Evolutionary conservation across 176 grass and related monocot species (phyloP), one percentile per base, ranked within the genome.

Genomic region (Elaeis guineensis): DNA sequence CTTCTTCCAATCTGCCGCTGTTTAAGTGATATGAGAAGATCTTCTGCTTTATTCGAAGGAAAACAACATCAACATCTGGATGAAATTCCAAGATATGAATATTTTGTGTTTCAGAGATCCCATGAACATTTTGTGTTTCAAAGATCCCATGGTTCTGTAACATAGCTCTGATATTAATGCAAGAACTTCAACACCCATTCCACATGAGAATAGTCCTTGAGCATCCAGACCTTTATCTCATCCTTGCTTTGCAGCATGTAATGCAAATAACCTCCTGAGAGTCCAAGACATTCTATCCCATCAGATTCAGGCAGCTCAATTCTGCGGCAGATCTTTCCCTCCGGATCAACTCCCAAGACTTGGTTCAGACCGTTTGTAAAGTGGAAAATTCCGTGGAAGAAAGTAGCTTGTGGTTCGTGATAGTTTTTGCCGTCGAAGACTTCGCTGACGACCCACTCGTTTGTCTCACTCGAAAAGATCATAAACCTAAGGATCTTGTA

Each of bases 61-160:
- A 74, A 65, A 74, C 52, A 49, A 57, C 14, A 74, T 74, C 72
- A 35, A 21, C 57, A 3, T 74, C 61, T 0, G 61, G 61, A 55
- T 74, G 61, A 57, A 74, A 74, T 15, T 64, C 21, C 9, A 51
- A 52, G 16, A 65, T 23, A 23, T 23, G 2, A 23, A 23, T 23
- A 23, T 23, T 2, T 2, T 23, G 23, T 23, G 23, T 2, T 23
- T 2, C 23, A 23, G 23, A 23, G 23, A 23, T 23, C 1, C 3
- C 61, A 17, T 65, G 57, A 30, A 65, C 56, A 57, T 50, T 21
- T 17, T 50, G 50, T 5, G 7, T 26, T 58, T 25, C 8, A 32
- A 12, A 15, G 52, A 1, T 35, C 1, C 63, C 5, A 6, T 57
- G 17, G 5, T 16, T 50, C 21, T 28, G 20, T 0, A 62, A 54